phyloP scores from a whole-genome alignment of 179 eudicot genomes.

The Silene coronaria region DNA sequence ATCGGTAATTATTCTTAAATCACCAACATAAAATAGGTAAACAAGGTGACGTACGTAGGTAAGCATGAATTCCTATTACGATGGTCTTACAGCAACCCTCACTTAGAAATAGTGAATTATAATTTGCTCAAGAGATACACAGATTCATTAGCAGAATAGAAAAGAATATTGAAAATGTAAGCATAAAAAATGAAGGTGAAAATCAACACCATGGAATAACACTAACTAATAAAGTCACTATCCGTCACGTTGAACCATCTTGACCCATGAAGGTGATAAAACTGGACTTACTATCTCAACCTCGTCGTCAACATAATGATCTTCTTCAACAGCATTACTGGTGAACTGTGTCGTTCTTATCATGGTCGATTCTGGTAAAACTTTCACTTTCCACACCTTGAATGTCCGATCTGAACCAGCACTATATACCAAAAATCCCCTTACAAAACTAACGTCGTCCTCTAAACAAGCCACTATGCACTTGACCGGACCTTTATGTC shows the following conservation, averaged over 20 bases:
- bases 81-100: no score
- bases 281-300: background rate
- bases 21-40: no score
- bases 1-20: no score
- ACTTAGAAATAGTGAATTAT: no score
- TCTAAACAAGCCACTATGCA: constrained; percentile 44
- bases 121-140: no score
- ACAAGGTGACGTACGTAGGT: no score
- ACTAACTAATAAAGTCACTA: no score
- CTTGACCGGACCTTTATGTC: constrained; percentile 58
- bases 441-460: constrained; percentile 16
- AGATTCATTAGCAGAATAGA: no score
- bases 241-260: background rate
- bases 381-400: constrained; percentile 23
- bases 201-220: no score
- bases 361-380: background rate
- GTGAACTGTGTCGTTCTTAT: background rate
- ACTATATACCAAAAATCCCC: constrained; percentile 43
- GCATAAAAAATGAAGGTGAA: no score
- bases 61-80: no score
- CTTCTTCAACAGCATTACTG: background rate
- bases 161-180: no score
- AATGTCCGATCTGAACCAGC: constrained; percentile 46
- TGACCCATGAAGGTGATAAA: constrained; percentile 4
- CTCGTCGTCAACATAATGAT: background rate